Evolutionary conservation across 305 asterid species (phyloP).

Genomic region (Plantago rigida): DNA sequence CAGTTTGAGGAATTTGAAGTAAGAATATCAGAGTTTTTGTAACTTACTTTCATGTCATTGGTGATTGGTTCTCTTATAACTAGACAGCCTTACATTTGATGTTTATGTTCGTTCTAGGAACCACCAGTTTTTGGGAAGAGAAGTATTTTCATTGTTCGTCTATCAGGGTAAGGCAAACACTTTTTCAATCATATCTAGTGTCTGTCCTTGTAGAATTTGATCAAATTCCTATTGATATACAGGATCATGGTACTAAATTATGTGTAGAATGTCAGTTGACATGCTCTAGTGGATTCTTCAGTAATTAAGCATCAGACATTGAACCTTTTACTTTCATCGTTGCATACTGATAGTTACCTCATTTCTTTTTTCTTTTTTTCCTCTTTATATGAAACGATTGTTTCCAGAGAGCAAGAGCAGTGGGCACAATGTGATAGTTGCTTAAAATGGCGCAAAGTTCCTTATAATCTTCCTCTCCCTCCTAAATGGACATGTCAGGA

Average conservation of each 20-base stretch:
- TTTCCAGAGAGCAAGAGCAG: slow-evolving; percentile 74
- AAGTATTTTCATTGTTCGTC: slow-evolving; percentile 61
- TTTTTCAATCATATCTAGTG: not conserved
- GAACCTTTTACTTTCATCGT: not conserved
- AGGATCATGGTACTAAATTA: not conserved
- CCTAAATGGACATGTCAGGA: slow-evolving; percentile 82
- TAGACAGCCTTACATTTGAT: slow-evolving; percentile 22
- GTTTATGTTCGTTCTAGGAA: slow-evolving; percentile 42
- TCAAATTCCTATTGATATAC: not conserved
- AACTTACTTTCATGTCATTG: not conserved
- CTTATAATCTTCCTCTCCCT: slow-evolving; percentile 68
- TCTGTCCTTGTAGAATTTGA: too few relatives aligned
- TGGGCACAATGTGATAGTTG: slow-evolving; percentile 89
- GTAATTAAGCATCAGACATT: slow-evolving; percentile 11
- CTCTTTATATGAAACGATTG: slow-evolving; percentile 7
- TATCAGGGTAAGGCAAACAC: slow-evolving; percentile 58
- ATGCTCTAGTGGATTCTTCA: not conserved
- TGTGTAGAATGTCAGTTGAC: not conserved
- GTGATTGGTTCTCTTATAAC: slow-evolving; percentile 5
- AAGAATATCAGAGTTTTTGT: slow-evolving; percentile 24
- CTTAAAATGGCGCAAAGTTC: slow-evolving; percentile 73
- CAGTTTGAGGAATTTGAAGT: slow-evolving; percentile 91
- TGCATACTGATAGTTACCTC: not conserved
- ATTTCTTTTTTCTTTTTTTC: not conserved
- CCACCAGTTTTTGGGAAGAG: slow-evolving; percentile 84